Base-by-base conservation (phyloP, 331 rosid species). In the Ulmus americana region DNA sequence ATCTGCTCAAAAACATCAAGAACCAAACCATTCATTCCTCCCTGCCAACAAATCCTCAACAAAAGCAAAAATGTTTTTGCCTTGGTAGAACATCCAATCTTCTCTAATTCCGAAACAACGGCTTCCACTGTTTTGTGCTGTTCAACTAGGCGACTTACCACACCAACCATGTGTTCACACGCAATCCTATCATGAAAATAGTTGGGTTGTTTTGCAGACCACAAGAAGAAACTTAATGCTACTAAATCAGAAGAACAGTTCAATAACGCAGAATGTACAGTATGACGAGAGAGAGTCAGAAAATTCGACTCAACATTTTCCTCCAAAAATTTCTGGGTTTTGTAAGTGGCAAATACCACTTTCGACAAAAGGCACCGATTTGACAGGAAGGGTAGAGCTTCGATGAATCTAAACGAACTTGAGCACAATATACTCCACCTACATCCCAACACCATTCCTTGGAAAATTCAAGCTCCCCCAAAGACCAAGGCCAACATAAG, bases 171-270 rank as follows among this genome's bases (percentile, higher is more conserved):
- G 74, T 51, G 69, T 45, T 80, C 81, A 39, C 83, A 39, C 1
- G 66, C 77, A 1, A 18, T 12, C 0, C 61, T 47, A 39, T 81
- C 61, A 43, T 70, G 86, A 39, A 68, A 76, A 59, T 70, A 84
- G 59, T 64, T 68, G 11, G 56, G 87, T 18, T 74, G 82, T 50
- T 76, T 75, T 3, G 83, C 80, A 45, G 83, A 81, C 82, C 86
- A 72, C 14, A 88, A 14, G 65, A 88, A 88, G 57, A 76, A 58
- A 12, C 84, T 80, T 14, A 88, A 78, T n/a, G 90, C 72, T 38
- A 83, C 69, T 70, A 88, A 77, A 74, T 88, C 92, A 45, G 85
- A 85, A 0, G 83, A 70, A 28, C 86, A 84, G 39, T 39, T 73
- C 15, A 70, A 76, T 43, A 87, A 11, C 6, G 85, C 79, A 44